Evolutionary conservation across 805 yeast species (phyloP), one percentile per base, ranked within the genome.

Genomic region (Danielia reshetovae): DNA sequence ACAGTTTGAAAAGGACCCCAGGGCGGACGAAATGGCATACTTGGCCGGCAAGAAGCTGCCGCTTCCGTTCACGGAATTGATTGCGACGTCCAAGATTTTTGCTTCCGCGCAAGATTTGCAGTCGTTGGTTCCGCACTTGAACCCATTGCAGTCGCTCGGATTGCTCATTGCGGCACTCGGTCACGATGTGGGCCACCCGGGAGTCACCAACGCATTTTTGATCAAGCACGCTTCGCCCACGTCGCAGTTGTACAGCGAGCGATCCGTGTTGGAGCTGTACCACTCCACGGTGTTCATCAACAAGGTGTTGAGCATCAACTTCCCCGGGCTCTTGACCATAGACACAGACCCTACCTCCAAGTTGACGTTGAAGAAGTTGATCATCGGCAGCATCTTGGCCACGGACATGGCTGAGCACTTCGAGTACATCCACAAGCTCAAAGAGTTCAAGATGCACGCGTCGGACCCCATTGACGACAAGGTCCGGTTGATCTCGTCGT

Each of bases 161-260:
- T 60, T 87, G 18, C 70, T 85, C 22, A 65, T 89, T 9, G 85
- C 96, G 0, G 93, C 96, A 1, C 62, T 89, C 27, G 97, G 97
- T 34, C 98, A 93, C 62, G 98, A 93, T 58, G 78, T 85, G 21
- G 95, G 96, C 15, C 98, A 93, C 59, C 97, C 97, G 0, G 98
- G 97, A 2, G 77, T 88, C n/a, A 87, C 95, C 10, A 86, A 87
- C 57, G 75, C 77, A 24, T 78, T 87, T 45, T 62, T 90, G 55
- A 62, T 68, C 16, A 66, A 74, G 39, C 55, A 76, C 47, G 55
- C 70, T 7, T 72, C 93, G 0, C 86, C 87, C 8, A 68, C 87
- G 16, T 75, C 90, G 2, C 55, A 60, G 35, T 49, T 75, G 11
- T 89, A 76, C 60, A 67, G 77, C 31, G 79, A 79, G 43, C 62